phyloP scores from a whole-genome alignment of 495 filamentous ascomycete genomes.

The Lasiosphaeriaceae sp. region DNA sequence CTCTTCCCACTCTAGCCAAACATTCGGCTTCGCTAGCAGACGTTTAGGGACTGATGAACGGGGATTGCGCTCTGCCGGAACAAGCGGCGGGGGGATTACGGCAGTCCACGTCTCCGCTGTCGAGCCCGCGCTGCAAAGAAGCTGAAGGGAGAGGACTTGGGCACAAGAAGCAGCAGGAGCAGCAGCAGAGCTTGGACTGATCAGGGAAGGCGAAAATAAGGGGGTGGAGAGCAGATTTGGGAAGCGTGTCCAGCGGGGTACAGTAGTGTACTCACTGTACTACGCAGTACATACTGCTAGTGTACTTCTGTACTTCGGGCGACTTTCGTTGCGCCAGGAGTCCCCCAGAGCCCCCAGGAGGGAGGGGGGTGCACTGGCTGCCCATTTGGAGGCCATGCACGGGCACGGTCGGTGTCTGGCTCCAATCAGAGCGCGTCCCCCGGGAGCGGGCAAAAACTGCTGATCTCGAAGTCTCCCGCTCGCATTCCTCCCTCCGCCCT shows the following conservation, averaged over 20 bases:
- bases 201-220: conserved; percentile 18
- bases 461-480: conserved; percentile 25
- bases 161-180: not conserved
- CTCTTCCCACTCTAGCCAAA: too few species aligned
- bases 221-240: conserved; percentile 1
- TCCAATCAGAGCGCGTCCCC: conserved; percentile 24
- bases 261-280: too few species aligned
- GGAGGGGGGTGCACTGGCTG: not conserved
- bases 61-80: not conserved
- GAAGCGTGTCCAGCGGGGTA: too few species aligned
- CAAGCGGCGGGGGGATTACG: not conserved
- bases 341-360: too few species aligned
- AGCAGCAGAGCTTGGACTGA: conserved; percentile 16
- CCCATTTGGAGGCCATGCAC: conserved; percentile 12
- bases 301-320: not conserved
- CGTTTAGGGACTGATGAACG: too few species aligned
- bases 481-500: conserved; percentile 21
- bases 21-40: not conserved
- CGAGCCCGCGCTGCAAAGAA: conserved; percentile 2
- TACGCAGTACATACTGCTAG: too few species aligned
- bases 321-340: not conserved
- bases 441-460: conserved; percentile 20
- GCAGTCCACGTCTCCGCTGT: not conserved
- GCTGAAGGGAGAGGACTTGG: not conserved
- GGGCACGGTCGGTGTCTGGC: conserved; percentile 14